These are phyloP conservation scores for Omphalea diandra DNA, from an alignment of 441 rosid genomes.

Conservation along the genomic window DNA sequence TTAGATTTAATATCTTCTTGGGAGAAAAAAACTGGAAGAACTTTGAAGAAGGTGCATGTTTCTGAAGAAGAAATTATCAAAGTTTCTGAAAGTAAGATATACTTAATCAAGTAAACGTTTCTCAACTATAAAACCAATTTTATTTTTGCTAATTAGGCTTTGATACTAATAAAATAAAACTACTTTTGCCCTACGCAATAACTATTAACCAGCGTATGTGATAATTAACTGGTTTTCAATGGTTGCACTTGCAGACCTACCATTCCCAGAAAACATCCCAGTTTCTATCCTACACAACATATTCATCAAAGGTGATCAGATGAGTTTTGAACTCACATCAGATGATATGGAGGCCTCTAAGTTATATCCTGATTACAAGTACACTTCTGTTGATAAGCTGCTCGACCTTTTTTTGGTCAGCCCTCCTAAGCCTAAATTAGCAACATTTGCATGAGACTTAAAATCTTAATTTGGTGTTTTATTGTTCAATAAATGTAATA, in stretches of 20 bases:
- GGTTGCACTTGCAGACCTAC: slow-evolving; percentile 31
- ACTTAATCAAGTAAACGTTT: too few species aligned
- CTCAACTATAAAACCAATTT: too few species aligned
- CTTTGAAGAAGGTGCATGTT: slow-evolving; percentile 21
- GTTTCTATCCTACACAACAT: slow-evolving; percentile 34
- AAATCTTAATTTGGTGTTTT: too few species aligned
- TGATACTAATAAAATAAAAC: too few species aligned
- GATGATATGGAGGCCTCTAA: slow-evolving; percentile 42
- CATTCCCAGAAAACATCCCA: slow-evolving; percentile 36
- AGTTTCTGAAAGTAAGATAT: slow-evolving; percentile 27
- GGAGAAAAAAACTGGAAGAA: slow-evolving; percentile 36
- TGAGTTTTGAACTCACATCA: slow-evolving; percentile 31
- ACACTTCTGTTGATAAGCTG: slow-evolving; percentile 37
- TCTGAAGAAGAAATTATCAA: slow-evolving; percentile 33
- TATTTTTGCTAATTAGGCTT: too few species aligned
- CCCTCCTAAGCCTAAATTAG: slow-evolving; percentile 32
- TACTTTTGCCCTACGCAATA: too few species aligned
- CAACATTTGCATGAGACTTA: slow-evolving; percentile 31
- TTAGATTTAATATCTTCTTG: slow-evolving; percentile 33
- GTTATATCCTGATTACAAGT: slow-evolving; percentile 37
- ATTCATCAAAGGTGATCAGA: slow-evolving; percentile 44
- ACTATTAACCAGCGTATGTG: too few species aligned
- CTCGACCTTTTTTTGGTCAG: slow-evolving; percentile 32
- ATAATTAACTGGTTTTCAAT: too few species aligned
- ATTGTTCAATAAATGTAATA: too few species aligned